phyloP scores from a whole-genome alignment of 73 alveolate species.

The Stentor roeselii region DNA sequence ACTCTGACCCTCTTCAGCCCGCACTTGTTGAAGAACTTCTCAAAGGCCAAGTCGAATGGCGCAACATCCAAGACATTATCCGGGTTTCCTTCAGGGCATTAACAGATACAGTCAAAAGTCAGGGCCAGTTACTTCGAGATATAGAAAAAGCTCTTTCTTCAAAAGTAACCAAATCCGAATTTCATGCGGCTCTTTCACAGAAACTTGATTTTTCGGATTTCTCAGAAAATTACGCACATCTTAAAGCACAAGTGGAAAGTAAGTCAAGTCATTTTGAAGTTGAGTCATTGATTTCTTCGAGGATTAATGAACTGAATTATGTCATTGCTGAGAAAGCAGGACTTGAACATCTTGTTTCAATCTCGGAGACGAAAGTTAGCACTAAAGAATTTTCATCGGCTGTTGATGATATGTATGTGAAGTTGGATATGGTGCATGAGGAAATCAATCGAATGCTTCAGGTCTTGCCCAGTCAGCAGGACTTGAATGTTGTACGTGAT shows the following conservation, averaged over 20 bases:
- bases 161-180: slow-evolving; percentile 38
- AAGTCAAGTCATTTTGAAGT: slow-evolving; percentile 37
- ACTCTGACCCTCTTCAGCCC: slow-evolving; percentile 31
- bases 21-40: slow-evolving; percentile 40
- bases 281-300: slow-evolving; percentile 26
- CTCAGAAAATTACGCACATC: slow-evolving; percentile 47
- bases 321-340: slow-evolving; percentile 29
- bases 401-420: slow-evolving; percentile 1
- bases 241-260: slow-evolving; percentile 41
- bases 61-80: slow-evolving; percentile 47
- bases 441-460: slow-evolving; percentile 15
- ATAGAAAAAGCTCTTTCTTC: slow-evolving; percentile 40
- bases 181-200: slow-evolving; percentile 18
- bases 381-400: slow-evolving; percentile 1
- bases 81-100: slow-evolving; percentile 37
- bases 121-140: slow-evolving; percentile 38
- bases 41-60: slow-evolving; percentile 39
- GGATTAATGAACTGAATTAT: slow-evolving; percentile 36
- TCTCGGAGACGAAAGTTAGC: not conserved
- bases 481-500: not conserved
- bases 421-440: not conserved
- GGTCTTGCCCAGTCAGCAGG: not conserved
- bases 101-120: slow-evolving; percentile 35
- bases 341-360: slow-evolving; percentile 22
- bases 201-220: slow-evolving; percentile 46